Conservation (phyloP, 2,329 filamentous ascomycete genomes). For the Exophiala viscosa region DNA sequence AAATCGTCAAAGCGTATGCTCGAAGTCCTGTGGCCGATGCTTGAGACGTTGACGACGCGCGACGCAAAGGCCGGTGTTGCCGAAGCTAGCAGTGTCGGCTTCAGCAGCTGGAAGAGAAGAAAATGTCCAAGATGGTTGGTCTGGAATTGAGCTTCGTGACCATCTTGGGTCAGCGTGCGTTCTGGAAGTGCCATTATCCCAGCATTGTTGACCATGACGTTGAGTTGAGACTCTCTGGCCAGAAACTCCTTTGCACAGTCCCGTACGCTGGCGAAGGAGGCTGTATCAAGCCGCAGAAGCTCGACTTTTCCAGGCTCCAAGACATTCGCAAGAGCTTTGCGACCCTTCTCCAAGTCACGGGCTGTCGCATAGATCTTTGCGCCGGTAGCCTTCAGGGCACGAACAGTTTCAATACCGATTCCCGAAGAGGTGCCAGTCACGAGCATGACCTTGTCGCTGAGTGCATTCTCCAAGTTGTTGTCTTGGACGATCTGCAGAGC, state of each 20-base stretch:
- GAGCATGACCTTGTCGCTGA: conserved; percentile 35
- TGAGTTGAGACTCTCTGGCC: conserved; percentile 29
- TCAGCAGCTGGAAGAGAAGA: conserved; percentile 51
- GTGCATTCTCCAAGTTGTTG: conserved; percentile 24
- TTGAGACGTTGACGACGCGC: conserved; percentile 47
- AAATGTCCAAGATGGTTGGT: conserved; percentile 55
- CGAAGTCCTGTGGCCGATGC: conserved; percentile 40
- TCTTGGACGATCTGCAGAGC: conserved; percentile 28
- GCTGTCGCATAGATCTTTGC: conserved; percentile 38
- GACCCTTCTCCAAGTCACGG: conserved; percentile 35
- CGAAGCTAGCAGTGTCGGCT: conserved; percentile 40
- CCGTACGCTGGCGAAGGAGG: conserved; percentile 34
- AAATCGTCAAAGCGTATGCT: conserved; percentile 38
- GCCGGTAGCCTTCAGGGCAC: conserved; percentile 37
- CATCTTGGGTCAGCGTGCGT: conserved; percentile 39
- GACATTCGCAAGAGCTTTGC: conserved; percentile 28
- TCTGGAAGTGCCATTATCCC: conserved; percentile 44
- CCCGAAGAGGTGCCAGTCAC: conserved; percentile 40
- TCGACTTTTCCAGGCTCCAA: conserved; percentile 30
- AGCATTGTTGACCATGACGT: conserved; percentile 45
- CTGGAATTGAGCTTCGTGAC: conserved; percentile 52
- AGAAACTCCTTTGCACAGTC: conserved; percentile 30
- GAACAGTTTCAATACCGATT: conserved; percentile 39
- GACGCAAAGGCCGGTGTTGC: conserved; percentile 39
- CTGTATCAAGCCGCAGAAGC: conserved; percentile 35